Evolutionary conservation across 495 filamentous ascomycete genomes (phyloP).

Genomic region (Sphaerosporella brunnea): DNA sequence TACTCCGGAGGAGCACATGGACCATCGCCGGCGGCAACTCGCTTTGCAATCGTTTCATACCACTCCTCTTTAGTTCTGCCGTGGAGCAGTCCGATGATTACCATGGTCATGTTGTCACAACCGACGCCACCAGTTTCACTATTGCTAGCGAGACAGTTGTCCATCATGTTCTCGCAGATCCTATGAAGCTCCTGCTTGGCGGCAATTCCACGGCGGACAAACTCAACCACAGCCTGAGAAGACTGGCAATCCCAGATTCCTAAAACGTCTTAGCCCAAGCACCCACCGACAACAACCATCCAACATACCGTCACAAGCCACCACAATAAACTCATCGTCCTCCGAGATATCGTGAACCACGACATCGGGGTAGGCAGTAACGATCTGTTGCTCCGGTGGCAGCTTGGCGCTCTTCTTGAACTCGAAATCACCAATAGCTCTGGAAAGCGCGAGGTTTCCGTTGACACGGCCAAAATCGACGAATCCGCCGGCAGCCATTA

Average conservation of each 20-base stretch:
- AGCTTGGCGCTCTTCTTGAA: conserved; percentile 99
- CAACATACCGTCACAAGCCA: conserved; percentile 78
- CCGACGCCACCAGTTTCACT: conserved; percentile 95
- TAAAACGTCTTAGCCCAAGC: conserved; percentile 30
- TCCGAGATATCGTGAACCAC: conserved; percentile 72
- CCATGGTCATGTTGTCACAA: conserved; percentile 99
- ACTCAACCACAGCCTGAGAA: conserved; percentile 91
- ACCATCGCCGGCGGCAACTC: conserved; percentile 91
- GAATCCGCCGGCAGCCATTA: conserved; percentile 87
- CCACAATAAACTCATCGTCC: conserved; percentile 91
- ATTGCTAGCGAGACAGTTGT: conserved; percentile 93
- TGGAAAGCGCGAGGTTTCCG: conserved; percentile 91
- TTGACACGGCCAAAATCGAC: conserved; percentile 98
- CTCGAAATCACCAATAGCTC: conserved; percentile 96
- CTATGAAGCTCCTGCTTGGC: conserved; percentile 81
- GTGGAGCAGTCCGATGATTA: conserved; percentile 69
- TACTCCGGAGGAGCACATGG: conserved; percentile 99
- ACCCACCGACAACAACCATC: not conserved
- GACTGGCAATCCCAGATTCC: conserved; percentile 99
- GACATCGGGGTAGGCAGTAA: conserved; percentile 90
- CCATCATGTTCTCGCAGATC: conserved; percentile 99
- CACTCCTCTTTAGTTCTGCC: conserved; percentile 91
- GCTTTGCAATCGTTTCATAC: conserved; percentile 85
- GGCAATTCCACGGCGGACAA: conserved; percentile 85
- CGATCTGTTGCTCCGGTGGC: conserved; percentile 90